Evolutionary conservation across 208 protist species (phyloP).

Genomic region (Vickermania spadyakhi): DNA sequence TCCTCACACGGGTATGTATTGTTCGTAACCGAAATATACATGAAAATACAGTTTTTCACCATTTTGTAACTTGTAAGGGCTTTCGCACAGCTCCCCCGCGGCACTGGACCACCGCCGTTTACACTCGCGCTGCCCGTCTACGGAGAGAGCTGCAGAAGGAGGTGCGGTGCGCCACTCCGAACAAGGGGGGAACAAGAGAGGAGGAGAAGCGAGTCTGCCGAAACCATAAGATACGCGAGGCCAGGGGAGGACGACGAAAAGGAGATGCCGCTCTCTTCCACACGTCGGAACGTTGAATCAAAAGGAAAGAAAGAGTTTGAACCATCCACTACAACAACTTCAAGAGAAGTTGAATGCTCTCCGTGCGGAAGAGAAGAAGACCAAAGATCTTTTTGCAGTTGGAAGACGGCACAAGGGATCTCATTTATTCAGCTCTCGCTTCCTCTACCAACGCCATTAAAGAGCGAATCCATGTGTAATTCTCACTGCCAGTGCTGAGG

Average conservation of each 20-base stretch:
- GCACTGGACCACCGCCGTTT: too few relatives aligned
- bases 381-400: constrained; percentile 31
- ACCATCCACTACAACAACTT: constrained; percentile 23
- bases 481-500: constrained; percentile 19
- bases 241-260: constrained; percentile 42
- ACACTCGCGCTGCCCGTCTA: too few relatives aligned
- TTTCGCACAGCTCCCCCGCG: too few relatives aligned
- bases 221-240: constrained; percentile 31
- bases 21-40: too few relatives aligned
- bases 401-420: constrained; percentile 20
- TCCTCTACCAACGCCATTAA: constrained; percentile 49
- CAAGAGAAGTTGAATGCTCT: constrained; percentile 25
- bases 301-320: constrained; percentile 41
- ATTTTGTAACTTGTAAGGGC: too few relatives aligned
- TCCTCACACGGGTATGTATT: too few relatives aligned
- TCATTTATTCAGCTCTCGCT: constrained; percentile 37
- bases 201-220: constrained; percentile 32
- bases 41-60: too few relatives aligned
- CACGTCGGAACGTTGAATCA: constrained; percentile 32
- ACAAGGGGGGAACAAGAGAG: constrained; percentile 31
- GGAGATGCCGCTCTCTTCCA: constrained; percentile 28
- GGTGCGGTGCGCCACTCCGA: constrained; percentile 29
- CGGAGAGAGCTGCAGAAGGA: too few relatives aligned
- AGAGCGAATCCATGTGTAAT: constrained; percentile 29
- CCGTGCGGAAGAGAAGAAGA: constrained; percentile 36